Evolutionary conservation across 805 yeast species (phyloP).

Genomic region (Metschnikowia santaceciliae): DNA sequence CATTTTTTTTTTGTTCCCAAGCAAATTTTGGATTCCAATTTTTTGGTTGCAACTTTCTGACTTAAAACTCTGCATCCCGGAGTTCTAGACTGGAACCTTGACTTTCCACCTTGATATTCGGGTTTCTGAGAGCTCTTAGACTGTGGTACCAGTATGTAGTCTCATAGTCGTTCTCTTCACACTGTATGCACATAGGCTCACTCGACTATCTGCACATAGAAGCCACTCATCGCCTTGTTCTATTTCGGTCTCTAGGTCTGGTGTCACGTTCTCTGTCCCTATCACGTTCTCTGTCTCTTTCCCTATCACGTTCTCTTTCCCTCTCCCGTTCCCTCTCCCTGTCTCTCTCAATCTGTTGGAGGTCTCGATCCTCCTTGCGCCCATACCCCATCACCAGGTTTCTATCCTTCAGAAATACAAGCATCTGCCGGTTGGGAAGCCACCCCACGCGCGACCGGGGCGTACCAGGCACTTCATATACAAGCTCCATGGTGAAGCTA

Average conservation of each 20-base stretch:
- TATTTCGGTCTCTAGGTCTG: not conserved
- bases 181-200: no score
- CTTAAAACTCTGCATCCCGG: no score
- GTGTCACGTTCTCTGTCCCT: not conserved
- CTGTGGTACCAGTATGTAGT: no score
- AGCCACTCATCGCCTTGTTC: not conserved
- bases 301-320: not conserved
- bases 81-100: no score
- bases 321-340: not conserved
- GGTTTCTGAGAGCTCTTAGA: no score
- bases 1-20: no score
- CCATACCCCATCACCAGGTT: conserved; percentile 24
- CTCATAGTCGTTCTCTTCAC: no score
- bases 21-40: no score
- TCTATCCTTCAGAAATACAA: conserved; percentile 28
- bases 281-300: not conserved
- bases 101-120: no score
- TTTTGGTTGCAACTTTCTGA: no score
- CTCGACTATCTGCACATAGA: not conserved
- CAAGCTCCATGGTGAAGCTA: conserved; percentile 23
- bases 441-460: conserved; percentile 21
- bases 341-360: not conserved
- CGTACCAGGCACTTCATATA: conserved; percentile 24
- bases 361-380: not conserved
- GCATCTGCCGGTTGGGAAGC: conserved; percentile 33